These are phyloP conservation scores for Punica granatum DNA, from an alignment of 345 rosid species.

Conservation along the genomic window DNA sequence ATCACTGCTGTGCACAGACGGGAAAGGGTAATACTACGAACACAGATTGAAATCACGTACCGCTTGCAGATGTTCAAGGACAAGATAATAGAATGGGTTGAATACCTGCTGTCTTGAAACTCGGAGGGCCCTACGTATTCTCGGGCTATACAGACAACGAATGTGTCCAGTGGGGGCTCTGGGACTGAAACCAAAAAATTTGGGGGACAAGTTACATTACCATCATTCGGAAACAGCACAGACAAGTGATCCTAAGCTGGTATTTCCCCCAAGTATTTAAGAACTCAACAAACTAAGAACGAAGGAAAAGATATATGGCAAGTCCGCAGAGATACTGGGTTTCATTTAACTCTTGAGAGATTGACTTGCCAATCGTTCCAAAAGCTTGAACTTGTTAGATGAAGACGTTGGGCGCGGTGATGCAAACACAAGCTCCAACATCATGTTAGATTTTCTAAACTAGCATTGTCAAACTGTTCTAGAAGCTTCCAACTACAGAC, in stretches of 20 bases:
- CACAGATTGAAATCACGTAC: neutral
- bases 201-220: no score
- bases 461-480: no score
- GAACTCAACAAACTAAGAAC: neutral
- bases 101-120: constrained; percentile 27
- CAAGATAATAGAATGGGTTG: neutral
- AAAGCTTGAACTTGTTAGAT: neutral
- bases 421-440: neutral
- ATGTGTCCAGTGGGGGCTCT: constrained; percentile 56
- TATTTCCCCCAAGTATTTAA: neutral
- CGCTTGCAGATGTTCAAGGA: neutral
- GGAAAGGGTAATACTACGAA: neutral
- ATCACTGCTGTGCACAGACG: constrained; percentile 24
- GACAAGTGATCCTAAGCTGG: no score
- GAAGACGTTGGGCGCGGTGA: neutral
- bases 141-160: constrained; percentile 62
- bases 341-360: neutral
- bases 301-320: neutral
- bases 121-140: constrained; percentile 42
- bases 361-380: neutral
- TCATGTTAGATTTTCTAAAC: neutral
- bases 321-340: neutral
- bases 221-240: no score
- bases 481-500: neutral
- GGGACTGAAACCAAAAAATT: constrained; percentile 33